These are phyloP conservation scores for Chimonanthus salicifolius DNA, from an alignment of 164 flowering plant genomes.

Conservation along the genomic window DNA sequence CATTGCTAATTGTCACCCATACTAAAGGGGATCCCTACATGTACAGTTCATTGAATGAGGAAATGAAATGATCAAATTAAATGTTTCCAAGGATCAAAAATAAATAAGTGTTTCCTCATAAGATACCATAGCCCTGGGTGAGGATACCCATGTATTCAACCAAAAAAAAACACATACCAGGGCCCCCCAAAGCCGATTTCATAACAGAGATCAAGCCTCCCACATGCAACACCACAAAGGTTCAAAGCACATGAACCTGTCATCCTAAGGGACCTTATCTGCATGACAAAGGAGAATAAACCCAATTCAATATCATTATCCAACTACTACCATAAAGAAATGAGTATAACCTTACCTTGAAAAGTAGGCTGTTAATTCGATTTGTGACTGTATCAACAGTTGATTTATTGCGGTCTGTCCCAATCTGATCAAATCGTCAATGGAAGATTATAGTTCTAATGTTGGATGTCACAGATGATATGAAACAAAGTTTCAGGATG, in stretches of 20 bases:
- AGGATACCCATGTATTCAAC: too few relatives aligned
- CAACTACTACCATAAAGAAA: not conserved
- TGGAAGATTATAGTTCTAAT: not conserved
- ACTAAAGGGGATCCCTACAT: not conserved
- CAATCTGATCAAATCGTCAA: conserved; percentile 45
- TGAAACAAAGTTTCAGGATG: not conserved
- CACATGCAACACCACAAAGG: conserved; percentile 92
- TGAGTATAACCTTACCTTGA: conserved; percentile 41
- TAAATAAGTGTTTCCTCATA: too few relatives aligned
- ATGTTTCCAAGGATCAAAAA: too few relatives aligned
- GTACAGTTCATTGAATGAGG: not conserved
- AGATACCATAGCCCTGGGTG: too few relatives aligned
- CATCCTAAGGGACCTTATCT: conserved; percentile 90
- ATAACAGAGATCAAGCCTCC: conserved; percentile 80
- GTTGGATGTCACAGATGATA: not conserved
- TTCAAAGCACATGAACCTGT: conserved; percentile 92
- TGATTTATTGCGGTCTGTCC: conserved; percentile 65
- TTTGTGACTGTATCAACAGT: conserved; percentile 69
- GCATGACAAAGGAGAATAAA: conserved; percentile 6
- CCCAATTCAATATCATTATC: not conserved
- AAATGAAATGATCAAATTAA: too few relatives aligned
- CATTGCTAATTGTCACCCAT: too few relatives aligned
- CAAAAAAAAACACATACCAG: conserved; percentile 43
- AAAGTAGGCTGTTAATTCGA: conserved; percentile 68
- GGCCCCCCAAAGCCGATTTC: conserved; percentile 90